These are phyloP conservation scores for Tetrapyrgos nigripes DNA, from an alignment of 1,284 basidiomycete species.

Conservation along the genomic window DNA sequence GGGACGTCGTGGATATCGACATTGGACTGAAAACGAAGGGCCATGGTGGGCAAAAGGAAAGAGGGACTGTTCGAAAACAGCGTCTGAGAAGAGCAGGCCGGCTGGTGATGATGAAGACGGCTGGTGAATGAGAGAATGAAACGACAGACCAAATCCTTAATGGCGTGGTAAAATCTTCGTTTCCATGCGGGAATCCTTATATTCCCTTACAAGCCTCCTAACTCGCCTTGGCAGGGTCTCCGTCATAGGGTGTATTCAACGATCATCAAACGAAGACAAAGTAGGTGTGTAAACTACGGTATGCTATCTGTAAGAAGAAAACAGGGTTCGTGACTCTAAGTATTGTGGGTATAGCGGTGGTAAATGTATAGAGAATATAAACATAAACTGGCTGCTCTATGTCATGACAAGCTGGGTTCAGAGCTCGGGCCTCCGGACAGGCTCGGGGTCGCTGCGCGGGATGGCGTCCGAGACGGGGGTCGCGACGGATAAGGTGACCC, in stretches of 20 bases:
- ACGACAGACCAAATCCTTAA: not conserved
- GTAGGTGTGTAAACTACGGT: too few species aligned
- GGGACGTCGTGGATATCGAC: slow-evolving; percentile 69
- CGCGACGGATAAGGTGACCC: slow-evolving; percentile 70
- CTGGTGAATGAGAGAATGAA: not conserved
- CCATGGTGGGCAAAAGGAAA: slow-evolving; percentile 48
- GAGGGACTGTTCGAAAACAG: slow-evolving; percentile 1
- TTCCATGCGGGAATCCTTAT: not conserved
- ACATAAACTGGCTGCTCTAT: not conserved
- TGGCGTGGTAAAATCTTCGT: slow-evolving; percentile 5
- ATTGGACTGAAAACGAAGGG: slow-evolving; percentile 62
- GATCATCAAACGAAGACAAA: too few species aligned
- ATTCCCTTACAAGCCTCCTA: too few species aligned
- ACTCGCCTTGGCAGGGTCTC: too few species aligned
- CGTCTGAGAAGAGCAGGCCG: slow-evolving; percentile 13
- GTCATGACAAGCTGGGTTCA: slow-evolving; percentile 14
- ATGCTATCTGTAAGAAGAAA: not conserved
- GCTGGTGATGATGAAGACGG: slow-evolving; percentile 1
- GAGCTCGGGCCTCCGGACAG: slow-evolving; percentile 6
- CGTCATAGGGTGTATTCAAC: too few species aligned
- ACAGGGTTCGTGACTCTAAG: not conserved
- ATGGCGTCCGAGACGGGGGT: slow-evolving; percentile 58
- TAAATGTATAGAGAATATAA: too few species aligned
- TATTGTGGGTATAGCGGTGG: not conserved
- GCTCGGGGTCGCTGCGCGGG: slow-evolving; percentile 28